These are phyloP conservation scores for Fusarium pseudograminearum DNA, from an alignment of 2,329 filamentous ascomycete genomes.

Conservation along the genomic window DNA sequence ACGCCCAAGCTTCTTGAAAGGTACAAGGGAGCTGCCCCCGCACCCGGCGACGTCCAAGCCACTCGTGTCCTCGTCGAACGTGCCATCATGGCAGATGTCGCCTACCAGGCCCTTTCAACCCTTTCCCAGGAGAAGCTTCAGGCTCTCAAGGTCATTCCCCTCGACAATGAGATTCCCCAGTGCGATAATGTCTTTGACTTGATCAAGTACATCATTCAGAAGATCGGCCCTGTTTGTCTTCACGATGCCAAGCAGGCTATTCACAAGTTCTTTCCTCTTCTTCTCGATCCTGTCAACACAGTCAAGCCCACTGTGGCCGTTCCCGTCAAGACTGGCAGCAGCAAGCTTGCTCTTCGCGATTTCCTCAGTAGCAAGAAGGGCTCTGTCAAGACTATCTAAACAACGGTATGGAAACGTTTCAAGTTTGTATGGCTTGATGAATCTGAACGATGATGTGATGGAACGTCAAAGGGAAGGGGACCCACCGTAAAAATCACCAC, in stretches of 20 bases:
- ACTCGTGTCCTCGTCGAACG: conserved; percentile 30
- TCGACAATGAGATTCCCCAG: background rate
- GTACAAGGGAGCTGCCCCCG: background rate
- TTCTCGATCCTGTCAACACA: conserved; percentile 2
- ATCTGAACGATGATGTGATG: background rate
- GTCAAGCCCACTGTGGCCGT: background rate
- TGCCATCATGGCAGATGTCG: conserved; percentile 34
- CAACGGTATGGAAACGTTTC: background rate
- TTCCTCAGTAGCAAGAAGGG: conserved; percentile 5
- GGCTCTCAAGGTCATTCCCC: conserved; percentile 11
- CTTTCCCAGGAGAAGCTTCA: conserved; percentile 17
- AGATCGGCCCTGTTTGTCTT: conserved; percentile 7
- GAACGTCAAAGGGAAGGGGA: background rate
- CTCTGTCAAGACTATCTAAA: background rate
- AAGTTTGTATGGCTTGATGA: background rate
- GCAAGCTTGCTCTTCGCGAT: conserved; percentile 24
- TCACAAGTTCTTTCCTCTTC: conserved; percentile 24
- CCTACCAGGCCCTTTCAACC: conserved; percentile 23
- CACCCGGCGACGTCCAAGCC: conserved; percentile 2
- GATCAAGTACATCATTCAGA: conserved; percentile 27
- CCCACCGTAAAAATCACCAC: background rate
- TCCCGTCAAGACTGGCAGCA: background rate
- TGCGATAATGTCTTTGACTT: conserved; percentile 31
- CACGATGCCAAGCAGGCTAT: conserved; percentile 17
- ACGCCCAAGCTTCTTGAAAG: conserved; percentile 13